phyloP scores from a whole-genome alignment of 805 yeast genomes.

The Dipodascopsis tothii region DNA sequence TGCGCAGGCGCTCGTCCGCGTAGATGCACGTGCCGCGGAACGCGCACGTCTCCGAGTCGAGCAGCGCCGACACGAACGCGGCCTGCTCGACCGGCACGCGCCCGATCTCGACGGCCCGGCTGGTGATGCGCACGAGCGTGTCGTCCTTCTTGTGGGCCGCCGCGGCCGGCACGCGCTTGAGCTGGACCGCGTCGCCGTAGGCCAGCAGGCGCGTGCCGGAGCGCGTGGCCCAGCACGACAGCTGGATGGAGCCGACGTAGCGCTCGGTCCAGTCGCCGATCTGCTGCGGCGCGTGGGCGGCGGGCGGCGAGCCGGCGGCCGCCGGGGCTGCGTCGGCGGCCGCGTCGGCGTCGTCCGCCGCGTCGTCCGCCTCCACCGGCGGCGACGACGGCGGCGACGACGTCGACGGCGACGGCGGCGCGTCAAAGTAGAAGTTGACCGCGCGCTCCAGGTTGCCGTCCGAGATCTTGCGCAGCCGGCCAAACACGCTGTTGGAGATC shows the following conservation, averaged over 20 bases:
- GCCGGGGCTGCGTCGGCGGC: not conserved
- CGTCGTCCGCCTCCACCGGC: not conserved
- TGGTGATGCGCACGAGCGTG: slow-evolving; percentile 29
- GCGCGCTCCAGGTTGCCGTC: slow-evolving; percentile 1
- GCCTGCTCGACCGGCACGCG: slow-evolving; percentile 68
- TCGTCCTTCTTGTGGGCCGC: slow-evolving; percentile 11
- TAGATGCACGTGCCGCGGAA: slow-evolving; percentile 54
- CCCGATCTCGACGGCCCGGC: slow-evolving; percentile 54
- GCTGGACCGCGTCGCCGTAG: slow-evolving; percentile 29
- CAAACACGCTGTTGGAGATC: not conserved
- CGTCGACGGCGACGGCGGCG: not conserved
- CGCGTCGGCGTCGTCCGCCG: not conserved
- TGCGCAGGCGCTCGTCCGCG: slow-evolving; percentile 51
- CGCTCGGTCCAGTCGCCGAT: slow-evolving; percentile 21
- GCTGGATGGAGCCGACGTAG: slow-evolving; percentile 33
- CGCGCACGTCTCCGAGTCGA: slow-evolving; percentile 46
- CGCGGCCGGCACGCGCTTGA: slow-evolving; percentile 24
- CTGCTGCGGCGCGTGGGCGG: not conserved
- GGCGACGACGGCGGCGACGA: not conserved
- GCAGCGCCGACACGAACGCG: slow-evolving; percentile 53
- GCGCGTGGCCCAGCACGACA: slow-evolving; percentile 34
- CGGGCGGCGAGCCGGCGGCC: not conserved
- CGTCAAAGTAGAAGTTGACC: not conserved
- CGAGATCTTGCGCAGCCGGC: not conserved
- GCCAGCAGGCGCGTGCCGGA: slow-evolving; percentile 29